Evolutionary conservation across 306 rosid species (phyloP), one percentile per base, ranked within the genome.

Genomic region (Fagus sylvatica): DNA sequence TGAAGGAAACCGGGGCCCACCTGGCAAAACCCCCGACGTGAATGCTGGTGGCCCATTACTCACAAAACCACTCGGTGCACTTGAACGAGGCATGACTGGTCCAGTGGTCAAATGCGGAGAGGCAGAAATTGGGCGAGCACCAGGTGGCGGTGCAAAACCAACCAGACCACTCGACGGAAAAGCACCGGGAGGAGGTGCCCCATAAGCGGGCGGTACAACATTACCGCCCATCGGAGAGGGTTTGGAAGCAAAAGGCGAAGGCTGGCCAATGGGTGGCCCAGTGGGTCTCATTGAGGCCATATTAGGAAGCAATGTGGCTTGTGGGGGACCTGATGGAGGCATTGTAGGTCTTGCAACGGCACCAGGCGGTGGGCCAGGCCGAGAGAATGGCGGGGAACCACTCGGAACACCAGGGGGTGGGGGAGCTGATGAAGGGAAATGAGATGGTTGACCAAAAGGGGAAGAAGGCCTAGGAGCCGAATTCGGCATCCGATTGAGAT

Each of bases 41-140:
- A 89, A 92, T n/a, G 62, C 74, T 0, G 93, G 97, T 0, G 97
- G 93, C 79, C 98, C 98, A 55, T 94, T 94, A 76, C 75, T 89
- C 92, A 90, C 77, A 80, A 88, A 78, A 83, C 92, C 84, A 80
- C 82, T 67, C 0, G 87, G 71, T 72, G 83, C 83, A 73, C 76
- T 73, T 41, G 81, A 42, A 39, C 84, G 90, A 7, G 84, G 86
- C 36, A 79, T 49, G 11, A 12, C 71, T 5, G 73, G 89, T 54
- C 81, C 79, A 17, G 84, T 32, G 74, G 83, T 73, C 70, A 87
- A 57, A 12, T 90, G 91, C 0, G 89, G 85, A 1, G 93, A 73
- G n/a, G 78, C 30, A 36, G 86, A 80, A 77, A 65, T 82, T 30
- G 90, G 91, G 62, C 86, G 96, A 56, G 84, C 57, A 79, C 91